These are phyloP conservation scores for Nitzschia palea DNA, from an alignment of 108 stramenopile species.

Conservation along the genomic window DNA sequence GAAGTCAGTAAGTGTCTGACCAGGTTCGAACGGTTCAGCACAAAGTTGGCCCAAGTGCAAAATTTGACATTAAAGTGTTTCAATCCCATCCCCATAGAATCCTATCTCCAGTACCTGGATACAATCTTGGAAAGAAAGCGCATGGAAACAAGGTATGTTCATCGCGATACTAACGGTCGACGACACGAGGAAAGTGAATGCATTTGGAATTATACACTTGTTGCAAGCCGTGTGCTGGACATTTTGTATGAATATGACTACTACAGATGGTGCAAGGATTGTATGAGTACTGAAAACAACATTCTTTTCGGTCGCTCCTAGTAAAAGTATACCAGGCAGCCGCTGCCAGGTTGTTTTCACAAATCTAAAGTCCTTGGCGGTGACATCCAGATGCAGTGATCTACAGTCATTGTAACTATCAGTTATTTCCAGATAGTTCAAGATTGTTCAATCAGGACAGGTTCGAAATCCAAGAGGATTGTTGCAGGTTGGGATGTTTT, in stretches of 20 bases:
- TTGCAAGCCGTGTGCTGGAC: background rate
- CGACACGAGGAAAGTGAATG: background rate
- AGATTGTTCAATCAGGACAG: no score
- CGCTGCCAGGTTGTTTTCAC: no score
- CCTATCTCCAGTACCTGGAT: background rate
- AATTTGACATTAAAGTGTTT: conserved; percentile 4
- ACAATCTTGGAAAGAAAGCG: background rate
- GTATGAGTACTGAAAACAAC: background rate
- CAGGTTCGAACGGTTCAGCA: background rate
- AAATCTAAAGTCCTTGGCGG: no score
- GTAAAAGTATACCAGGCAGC: no score
- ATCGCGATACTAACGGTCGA: background rate
- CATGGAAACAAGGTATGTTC: background rate
- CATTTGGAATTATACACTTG: background rate
- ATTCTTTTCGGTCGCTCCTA: no score
- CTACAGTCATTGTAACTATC: no score
- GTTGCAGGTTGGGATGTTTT: no score
- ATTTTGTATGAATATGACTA: background rate
- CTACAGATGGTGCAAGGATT: background rate
- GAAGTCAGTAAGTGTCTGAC: background rate
- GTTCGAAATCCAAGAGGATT: no score
- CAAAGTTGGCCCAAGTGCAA: background rate
- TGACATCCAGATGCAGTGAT: no score
- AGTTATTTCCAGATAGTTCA: no score
- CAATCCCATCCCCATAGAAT: conserved; percentile 6